Percentiles rank a stretch among this genome's conserved stretches.
These are phyloP conservation scores for Fusarium sp. DNA, from an alignment of 2,329 filamentous ascomycete genomes.

Conservation along the genomic window DNA sequence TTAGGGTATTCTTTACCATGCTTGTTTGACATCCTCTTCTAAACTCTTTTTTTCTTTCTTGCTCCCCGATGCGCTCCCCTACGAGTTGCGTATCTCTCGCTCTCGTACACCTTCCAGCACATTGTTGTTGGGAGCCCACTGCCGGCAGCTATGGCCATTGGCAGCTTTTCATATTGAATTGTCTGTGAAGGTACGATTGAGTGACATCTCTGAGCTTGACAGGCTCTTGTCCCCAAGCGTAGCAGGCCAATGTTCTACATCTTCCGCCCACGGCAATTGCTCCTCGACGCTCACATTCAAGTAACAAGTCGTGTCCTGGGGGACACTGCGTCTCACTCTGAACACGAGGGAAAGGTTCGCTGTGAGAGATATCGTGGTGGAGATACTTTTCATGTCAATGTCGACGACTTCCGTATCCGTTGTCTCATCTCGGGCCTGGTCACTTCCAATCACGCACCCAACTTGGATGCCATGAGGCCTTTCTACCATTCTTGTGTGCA, in stretches of 20 bases:
- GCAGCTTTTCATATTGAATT: background rate
- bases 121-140: background rate
- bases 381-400: background rate
- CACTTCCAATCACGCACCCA: background rate
- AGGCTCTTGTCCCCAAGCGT: background rate
- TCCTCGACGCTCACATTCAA: conserved; percentile 6
- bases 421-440: background rate
- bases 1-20: accelerated
- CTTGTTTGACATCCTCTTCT: background rate
- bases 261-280: background rate
- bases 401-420: background rate
- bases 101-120: accelerated
- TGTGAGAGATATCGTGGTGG: background rate
- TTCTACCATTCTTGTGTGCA: background rate
- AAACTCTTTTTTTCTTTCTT: background rate
- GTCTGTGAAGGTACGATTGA: background rate
- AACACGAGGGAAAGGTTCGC: background rate
- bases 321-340: background rate
- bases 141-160: too few species aligned
- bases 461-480: background rate
- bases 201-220: background rate
- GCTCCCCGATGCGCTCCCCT: background rate
- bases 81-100: background rate
- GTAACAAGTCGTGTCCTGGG: background rate
- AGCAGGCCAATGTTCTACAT: background rate